Base-by-base conservation (phyloP, 1,284 basidiomycete species). In the Tilletiopsis washingtonensis region DNA sequence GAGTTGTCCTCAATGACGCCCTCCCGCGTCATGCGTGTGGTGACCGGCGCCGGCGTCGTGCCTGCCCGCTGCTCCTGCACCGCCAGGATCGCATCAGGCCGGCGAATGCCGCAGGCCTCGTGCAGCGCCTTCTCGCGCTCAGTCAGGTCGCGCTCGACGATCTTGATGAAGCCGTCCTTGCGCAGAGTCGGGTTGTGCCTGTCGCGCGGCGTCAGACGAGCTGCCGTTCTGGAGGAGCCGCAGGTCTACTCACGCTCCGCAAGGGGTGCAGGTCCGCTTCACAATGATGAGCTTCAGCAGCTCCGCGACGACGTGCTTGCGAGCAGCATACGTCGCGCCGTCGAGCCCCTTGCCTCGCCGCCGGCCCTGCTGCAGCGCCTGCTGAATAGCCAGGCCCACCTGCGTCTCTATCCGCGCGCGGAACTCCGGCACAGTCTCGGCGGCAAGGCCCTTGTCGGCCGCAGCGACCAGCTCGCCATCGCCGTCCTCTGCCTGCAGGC, bases 121-220 rank as follows among this genome's bases (percentile, higher is more conserved):
- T 86, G 82, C 45, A 81, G 78, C 32, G 75, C 78, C 74, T 86
- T 87, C 69, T 91, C 85, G 75, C 91, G 93, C 5, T 75, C 51
- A 1, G 86, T 79, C 25, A 97, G 79, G 64, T 91, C 90, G 66
- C 88, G 87, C 76, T 97, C 91, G 71, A 97, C 85, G 57, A 99
- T 82, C 76, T 96, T 97, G 53, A 88, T 87, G 69, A 88, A 81
- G 1, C 88, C 90, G 71, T 98, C 94, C 74, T 91, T 96, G 53
- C 91, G 84, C 75, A 89, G 88, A 0, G 87, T 86, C 69, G 88
- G 89, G 1, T 80, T 83, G 65, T 81, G 76, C n/a, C 90, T 93
- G 61, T 17, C 12, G 12, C 12, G 3, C 32, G 32, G 32, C 2
- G 3, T 12, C 12, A 34, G 36, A 23, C 26, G 20, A n/a, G 37